Evolutionary conservation across 2,329 filamentous ascomycete species (phyloP).

Genomic region (Lasiodiplodia theobromae): DNA sequence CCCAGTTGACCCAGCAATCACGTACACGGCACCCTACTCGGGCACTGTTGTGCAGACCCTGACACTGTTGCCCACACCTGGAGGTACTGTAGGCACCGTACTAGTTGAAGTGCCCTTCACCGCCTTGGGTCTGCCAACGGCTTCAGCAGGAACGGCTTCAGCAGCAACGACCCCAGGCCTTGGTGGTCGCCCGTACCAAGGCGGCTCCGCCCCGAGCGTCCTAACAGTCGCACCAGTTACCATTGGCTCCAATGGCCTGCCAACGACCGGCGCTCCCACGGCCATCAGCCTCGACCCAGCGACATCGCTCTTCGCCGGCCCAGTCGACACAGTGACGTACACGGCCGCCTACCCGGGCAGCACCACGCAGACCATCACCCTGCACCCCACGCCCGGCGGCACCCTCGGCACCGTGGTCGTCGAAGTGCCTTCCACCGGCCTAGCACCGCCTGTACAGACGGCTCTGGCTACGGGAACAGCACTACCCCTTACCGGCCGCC

Average conservation of each 20-base stretch:
- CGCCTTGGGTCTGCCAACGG: too few species aligned
- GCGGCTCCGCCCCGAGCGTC: too few species aligned
- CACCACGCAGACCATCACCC: neutral
- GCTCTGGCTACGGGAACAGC: too few species aligned
- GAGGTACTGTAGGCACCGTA: neutral
- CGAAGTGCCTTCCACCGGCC: neutral
- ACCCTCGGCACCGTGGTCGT: neutral
- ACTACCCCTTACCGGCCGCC: too few species aligned
- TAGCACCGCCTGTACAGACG: too few species aligned
- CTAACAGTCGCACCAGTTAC: too few species aligned
- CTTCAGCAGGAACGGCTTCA: too few species aligned
- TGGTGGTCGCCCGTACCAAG: too few species aligned
- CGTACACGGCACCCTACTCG: neutral
- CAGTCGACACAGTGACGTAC: neutral
- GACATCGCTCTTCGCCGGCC: neutral
- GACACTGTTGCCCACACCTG: neutral
- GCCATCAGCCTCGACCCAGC: too few species aligned
- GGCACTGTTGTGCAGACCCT: neutral
- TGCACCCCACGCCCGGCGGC: neutral
- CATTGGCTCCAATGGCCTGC: too few species aligned
- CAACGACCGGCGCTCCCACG: too few species aligned
- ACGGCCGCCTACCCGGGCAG: neutral
- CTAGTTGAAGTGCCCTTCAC: neutral
- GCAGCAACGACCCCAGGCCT: too few species aligned
- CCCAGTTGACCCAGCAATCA: neutral